These are phyloP conservation scores for Geotrichum macrosporum DNA, from an alignment of 1,139 yeast genomes.

Conservation along the genomic window DNA sequence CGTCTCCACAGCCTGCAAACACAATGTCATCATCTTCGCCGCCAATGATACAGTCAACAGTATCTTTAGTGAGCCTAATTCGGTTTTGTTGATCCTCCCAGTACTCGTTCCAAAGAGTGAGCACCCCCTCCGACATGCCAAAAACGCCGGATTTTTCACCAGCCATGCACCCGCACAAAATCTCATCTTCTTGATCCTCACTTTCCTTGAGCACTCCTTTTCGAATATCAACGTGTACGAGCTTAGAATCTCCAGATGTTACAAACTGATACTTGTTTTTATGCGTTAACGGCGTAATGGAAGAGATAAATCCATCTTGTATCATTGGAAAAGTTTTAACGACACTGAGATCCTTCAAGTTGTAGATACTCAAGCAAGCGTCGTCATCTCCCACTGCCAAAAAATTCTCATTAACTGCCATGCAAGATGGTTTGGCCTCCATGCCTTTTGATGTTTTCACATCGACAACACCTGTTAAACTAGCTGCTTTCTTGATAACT, in stretches of 20 bases:
- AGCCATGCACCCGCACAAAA: conserved; percentile 60
- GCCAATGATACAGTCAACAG: conserved; percentile 72
- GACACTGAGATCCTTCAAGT: conserved; percentile 45
- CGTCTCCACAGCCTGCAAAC: conserved; percentile 86
- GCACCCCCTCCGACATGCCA: conserved; percentile 89
- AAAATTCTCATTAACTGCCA: conserved; percentile 60
- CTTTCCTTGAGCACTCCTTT: conserved; percentile 57
- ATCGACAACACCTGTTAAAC: conserved; percentile 72
- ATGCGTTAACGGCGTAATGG: conserved; percentile 51
- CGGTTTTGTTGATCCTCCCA: conserved; percentile 79
- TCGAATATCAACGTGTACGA: conserved; percentile 74
- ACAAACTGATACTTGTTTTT: conserved; percentile 77
- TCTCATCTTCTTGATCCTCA: conserved; percentile 92
- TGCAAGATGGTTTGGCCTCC: conserved; percentile 56
- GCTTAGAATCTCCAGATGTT: conserved; percentile 77
- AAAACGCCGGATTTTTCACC: conserved; percentile 65
- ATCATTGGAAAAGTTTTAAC: conserved; percentile 45
- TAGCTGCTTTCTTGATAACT: conserved; percentile 66
- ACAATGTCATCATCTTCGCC: conserved; percentile 70
- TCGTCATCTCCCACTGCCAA: conserved; percentile 75
- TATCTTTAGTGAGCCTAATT: conserved; percentile 65
- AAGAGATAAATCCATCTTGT: conserved; percentile 66
- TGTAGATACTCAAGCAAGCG: conserved; percentile 62
- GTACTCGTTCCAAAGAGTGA: conserved; percentile 76
- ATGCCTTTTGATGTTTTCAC: conserved; percentile 44